Percentiles rank a stretch among this genome's conserved stretches.
Evolutionary conservation across 192 early-diverging fungal species (phyloP).

Genomic region (Dissophora globulifera): DNA sequence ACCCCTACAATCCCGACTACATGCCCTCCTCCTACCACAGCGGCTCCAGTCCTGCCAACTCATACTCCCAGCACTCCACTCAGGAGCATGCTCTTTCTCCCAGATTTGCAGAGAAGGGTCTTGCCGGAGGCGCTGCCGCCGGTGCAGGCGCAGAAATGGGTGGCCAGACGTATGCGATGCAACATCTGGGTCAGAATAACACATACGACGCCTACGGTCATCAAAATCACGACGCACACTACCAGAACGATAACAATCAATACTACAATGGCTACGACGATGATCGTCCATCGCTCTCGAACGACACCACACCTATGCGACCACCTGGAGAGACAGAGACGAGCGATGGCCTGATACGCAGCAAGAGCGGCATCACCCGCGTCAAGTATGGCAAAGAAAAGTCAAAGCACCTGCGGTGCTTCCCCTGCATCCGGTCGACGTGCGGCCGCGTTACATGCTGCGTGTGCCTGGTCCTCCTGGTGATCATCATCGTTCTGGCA

Average conservation of each 20-base stretch:
- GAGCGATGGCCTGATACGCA: slow-evolving; percentile 28
- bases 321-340: slow-evolving; percentile 25
- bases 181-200: slow-evolving; percentile 18
- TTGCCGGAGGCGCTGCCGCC: slow-evolving; percentile 4
- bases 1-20: slow-evolving; percentile 35
- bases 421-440: slow-evolving; percentile 53
- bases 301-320: slow-evolving; percentile 47
- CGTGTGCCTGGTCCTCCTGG: slow-evolving; percentile 50
- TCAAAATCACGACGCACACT: slow-evolving; percentile 8
- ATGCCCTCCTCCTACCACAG: not conserved
- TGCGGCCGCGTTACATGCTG: slow-evolving; percentile 60
- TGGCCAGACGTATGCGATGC: slow-evolving; percentile 39
- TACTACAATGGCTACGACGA: slow-evolving; percentile 54
- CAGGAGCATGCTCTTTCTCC: slow-evolving; percentile 44
- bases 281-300: slow-evolving; percentile 47
- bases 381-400: slow-evolving; percentile 46
- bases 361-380: slow-evolving; percentile 41
- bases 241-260: slow-evolving; percentile 9
- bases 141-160: not conserved
- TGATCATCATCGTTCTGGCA: slow-evolving; percentile 48
- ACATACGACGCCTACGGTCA: slow-evolving; percentile 1
- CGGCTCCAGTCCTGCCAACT: not conserved
- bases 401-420: slow-evolving; percentile 42
- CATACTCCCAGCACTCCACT: slow-evolving; percentile 15
- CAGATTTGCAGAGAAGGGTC: slow-evolving; percentile 23